Evolutionary conservation across 768 basidiomycete species (phyloP).

Genomic region (Boletus sp.): DNA sequence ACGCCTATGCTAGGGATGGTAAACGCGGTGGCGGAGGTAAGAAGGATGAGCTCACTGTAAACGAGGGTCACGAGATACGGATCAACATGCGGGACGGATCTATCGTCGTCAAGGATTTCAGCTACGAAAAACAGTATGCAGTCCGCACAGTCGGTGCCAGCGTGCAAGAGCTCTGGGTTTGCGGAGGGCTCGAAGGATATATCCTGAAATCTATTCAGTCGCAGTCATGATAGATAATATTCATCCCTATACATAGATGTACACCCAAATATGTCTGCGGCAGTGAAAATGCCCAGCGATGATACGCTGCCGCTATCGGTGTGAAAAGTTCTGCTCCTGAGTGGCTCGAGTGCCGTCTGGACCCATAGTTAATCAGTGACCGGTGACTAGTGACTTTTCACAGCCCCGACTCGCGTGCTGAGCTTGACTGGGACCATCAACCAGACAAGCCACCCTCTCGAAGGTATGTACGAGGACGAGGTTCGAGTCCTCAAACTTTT

Average conservation of each 20-base stretch:
- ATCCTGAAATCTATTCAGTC: constrained; percentile 68
- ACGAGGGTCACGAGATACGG: constrained; percentile 59
- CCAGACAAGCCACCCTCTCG: too few species aligned
- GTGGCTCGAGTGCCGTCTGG: not conserved
- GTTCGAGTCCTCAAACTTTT: too few species aligned
- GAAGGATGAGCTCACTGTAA: constrained; percentile 81
- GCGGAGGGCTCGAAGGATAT: constrained; percentile 90
- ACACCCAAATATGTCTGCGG: not conserved
- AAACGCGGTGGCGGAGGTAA: constrained; percentile 74
- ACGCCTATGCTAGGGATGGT: constrained; percentile 67
- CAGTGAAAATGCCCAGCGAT: not conserved
- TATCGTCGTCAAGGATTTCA: constrained; percentile 47
- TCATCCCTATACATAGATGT: not conserved
- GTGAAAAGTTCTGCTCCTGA: too few species aligned
- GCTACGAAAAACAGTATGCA: constrained; percentile 54
- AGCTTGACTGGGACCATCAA: too few species aligned
- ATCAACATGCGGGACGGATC: constrained; percentile 70
- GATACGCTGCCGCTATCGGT: not conserved
- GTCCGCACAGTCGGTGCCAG: constrained; percentile 84
- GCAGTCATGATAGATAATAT: constrained; percentile 17
- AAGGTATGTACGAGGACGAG: not conserved
- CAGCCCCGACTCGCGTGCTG: too few species aligned
- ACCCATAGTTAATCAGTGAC: too few species aligned
- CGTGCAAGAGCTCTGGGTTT: constrained; percentile 97
- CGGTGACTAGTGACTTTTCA: too few species aligned